Percentiles rank a stretch among this genome's conserved stretches.
Conservation (phyloP, 371 early-diverging fungal genomes). For the Batkoa obscura region DNA sequence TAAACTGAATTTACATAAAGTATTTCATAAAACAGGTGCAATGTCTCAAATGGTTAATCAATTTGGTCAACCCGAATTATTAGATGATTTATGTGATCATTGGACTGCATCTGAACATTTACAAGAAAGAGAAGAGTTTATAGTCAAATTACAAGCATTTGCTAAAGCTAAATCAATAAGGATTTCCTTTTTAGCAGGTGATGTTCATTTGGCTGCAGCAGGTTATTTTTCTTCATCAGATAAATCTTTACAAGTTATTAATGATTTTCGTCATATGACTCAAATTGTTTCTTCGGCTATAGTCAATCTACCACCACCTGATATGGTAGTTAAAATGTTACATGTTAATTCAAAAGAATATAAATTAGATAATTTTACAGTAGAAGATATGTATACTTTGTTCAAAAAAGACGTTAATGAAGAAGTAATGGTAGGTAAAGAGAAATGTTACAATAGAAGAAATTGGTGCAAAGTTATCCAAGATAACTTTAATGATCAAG, state of each 20-base stretch:
- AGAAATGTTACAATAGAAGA: constrained; percentile 1
- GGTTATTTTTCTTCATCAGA: constrained; percentile 26
- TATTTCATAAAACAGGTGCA: constrained; percentile 27
- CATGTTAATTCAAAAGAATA: constrained; percentile 16
- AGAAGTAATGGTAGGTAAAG: constrained; percentile 4
- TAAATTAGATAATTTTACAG: constrained; percentile 16
- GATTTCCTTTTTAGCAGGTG: constrained; percentile 68
- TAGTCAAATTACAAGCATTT: constrained; percentile 39
- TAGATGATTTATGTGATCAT: constrained; percentile 64
- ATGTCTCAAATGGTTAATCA: constrained; percentile 29
- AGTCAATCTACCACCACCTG: constrained; percentile 30
- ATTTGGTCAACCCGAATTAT: constrained; percentile 63
- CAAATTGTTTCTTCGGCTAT: constrained; percentile 62
- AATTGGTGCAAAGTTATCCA: constrained; percentile 3
- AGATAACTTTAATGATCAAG: background rate
- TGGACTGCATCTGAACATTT: constrained; percentile 39
- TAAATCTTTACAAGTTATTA: constrained; percentile 25
- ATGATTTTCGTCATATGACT: constrained; percentile 47
- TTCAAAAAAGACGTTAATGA: constrained; percentile 27
- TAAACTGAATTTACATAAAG: constrained; percentile 13
- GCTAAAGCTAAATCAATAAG: constrained; percentile 37
- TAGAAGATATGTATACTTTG: constrained; percentile 24
- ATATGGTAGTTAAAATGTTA: constrained; percentile 14
- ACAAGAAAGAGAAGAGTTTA: constrained; percentile 41
- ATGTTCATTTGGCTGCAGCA: constrained; percentile 67